Conservation (phyloP, 371 early-diverging fungal species). For the Gilbertella persicaria region DNA sequence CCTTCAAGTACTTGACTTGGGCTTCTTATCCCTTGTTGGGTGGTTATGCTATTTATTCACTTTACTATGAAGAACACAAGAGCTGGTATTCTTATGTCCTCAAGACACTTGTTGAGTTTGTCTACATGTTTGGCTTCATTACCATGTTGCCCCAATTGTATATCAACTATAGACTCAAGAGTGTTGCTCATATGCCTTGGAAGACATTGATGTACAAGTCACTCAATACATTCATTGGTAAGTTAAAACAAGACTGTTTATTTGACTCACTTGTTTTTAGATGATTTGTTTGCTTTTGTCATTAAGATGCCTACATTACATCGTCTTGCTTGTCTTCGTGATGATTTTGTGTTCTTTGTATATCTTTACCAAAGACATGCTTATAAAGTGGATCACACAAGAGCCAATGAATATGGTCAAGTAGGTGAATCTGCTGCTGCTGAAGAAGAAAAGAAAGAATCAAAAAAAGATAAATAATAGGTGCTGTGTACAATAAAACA, state of each 20-base stretch:
- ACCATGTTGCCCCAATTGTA: slow-evolving; percentile 93
- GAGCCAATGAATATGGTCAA: slow-evolving; percentile 94
- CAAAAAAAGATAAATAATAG: slow-evolving; percentile 36
- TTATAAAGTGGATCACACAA: slow-evolving; percentile 83
- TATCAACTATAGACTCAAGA: slow-evolving; percentile 92
- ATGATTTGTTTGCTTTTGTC: slow-evolving; percentile 94
- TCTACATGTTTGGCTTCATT: slow-evolving; percentile 88
- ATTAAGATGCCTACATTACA: slow-evolving; percentile 96
- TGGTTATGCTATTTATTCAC: slow-evolving; percentile 84
- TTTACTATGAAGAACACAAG: slow-evolving; percentile 86
- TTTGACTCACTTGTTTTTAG: slow-evolving; percentile 29
- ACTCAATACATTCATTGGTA: slow-evolving; percentile 85
- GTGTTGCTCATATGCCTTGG: slow-evolving; percentile 89
- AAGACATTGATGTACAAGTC: slow-evolving; percentile 94
- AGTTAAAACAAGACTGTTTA: background rate
- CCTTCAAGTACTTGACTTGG: slow-evolving; percentile 84
- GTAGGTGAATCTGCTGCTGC: slow-evolving; percentile 53
- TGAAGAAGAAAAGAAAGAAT: slow-evolving; percentile 21
- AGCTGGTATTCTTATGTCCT: slow-evolving; percentile 92
- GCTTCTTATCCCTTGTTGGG: slow-evolving; percentile 78
- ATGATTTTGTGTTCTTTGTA: slow-evolving; percentile 87
- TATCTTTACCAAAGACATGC: slow-evolving; percentile 88
- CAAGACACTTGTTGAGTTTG: slow-evolving; percentile 84
- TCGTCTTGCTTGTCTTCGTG: slow-evolving; percentile 88
- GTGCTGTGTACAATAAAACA: background rate